Conservation (phyloP, 176 grass and related monocot genomes). For the Poa pratensis region DNA sequence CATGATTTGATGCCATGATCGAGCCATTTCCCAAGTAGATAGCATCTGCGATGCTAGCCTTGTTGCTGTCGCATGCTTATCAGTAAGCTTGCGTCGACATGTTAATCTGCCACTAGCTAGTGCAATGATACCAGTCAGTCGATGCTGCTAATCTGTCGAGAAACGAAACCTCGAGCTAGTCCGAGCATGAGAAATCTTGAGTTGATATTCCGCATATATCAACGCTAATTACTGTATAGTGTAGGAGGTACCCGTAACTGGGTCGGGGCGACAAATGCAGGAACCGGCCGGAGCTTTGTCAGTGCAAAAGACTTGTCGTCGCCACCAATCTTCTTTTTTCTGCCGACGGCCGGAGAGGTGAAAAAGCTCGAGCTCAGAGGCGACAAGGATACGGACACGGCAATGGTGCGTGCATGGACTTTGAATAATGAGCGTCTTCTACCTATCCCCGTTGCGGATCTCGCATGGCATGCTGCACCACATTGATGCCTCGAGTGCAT, state of each 20-base stretch:
- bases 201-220: neutral
- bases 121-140: neutral
- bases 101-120: too few relatives aligned
- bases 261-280: constrained; percentile 17
- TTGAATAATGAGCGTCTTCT: constrained; percentile 41
- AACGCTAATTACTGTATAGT: neutral
- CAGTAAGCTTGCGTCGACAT: neutral
- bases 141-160: neutral
- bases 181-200: too few relatives aligned
- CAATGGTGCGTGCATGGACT: constrained; percentile 16
- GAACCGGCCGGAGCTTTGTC: constrained; percentile 29
- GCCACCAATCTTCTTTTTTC: constrained; percentile 3
- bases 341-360: constrained; percentile 28
- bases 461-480: neutral
- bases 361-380: constrained; percentile 36
- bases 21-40: constrained; percentile 39
- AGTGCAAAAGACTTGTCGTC: constrained; percentile 13
- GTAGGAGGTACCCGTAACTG: neutral
- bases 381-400: constrained; percentile 27
- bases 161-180: too few relatives aligned
- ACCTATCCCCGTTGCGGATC: neutral
- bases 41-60: constrained; percentile 23
- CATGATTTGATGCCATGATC: constrained; percentile 7
- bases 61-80: neutral
- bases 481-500: constrained; percentile 32